Evolutionary conservation across 352 stramenopile species (phyloP).

Genomic region (Globisporangium canariense): DNA sequence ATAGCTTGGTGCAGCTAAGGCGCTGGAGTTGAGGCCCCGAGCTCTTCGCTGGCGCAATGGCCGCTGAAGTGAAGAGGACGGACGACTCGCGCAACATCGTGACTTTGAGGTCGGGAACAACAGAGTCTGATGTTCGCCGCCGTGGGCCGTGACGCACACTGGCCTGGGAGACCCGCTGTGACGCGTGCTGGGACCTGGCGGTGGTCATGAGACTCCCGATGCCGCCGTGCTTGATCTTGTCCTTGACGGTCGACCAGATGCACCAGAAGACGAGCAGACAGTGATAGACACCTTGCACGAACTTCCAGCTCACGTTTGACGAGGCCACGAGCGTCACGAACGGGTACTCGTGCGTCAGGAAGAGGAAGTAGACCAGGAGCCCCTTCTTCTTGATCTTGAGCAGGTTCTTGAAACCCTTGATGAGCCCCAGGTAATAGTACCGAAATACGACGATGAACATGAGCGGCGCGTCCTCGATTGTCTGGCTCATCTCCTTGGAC

Average conservation of each 20-base stretch:
- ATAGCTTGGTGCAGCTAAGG: too few species aligned
- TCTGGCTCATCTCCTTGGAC: slow-evolving; percentile 17
- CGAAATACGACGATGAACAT: slow-evolving; percentile 34
- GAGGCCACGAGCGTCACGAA: slow-evolving; percentile 18
- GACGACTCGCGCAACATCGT: not conserved
- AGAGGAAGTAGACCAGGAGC: slow-evolving; percentile 29
- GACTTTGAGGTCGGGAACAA: not conserved
- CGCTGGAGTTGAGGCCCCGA: too few species aligned
- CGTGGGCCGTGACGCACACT: not conserved
- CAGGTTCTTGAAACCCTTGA: slow-evolving; percentile 23
- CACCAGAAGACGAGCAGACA: slow-evolving; percentile 8
- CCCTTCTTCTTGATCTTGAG: slow-evolving; percentile 24
- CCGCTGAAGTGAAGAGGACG: not conserved
- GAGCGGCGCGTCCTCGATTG: slow-evolving; percentile 21
- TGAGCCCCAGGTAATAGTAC: slow-evolving; percentile 34
- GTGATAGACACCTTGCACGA: slow-evolving; percentile 12
- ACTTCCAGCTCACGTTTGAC: slow-evolving; percentile 14
- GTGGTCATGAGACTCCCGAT: not conserved
- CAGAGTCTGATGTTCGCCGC: not conserved
- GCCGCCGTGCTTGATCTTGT: slow-evolving; percentile 2
- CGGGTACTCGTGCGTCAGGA: slow-evolving; percentile 18
- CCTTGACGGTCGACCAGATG: slow-evolving; percentile 13
- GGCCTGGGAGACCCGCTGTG: not conserved
- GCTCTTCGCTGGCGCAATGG: not conserved
- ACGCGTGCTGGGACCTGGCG: not conserved